Evolutionary conservation across 768 basidiomycete genomes (phyloP).

Genomic region (Thelephora aurantiotincta): DNA sequence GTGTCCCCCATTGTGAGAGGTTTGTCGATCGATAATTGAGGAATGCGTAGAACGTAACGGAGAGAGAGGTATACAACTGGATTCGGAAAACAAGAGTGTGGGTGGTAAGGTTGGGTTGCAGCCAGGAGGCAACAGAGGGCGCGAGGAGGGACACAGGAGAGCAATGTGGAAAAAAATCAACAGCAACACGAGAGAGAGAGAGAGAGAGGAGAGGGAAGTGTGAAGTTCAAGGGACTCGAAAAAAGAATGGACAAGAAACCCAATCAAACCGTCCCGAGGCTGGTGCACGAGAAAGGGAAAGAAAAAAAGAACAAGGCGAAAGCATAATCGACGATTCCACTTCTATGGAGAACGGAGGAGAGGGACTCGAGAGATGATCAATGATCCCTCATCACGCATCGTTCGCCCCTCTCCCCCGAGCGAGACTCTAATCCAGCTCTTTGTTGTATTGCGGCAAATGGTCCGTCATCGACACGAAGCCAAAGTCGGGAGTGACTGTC

Average conservation of each 20-base stretch:
- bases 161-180: background rate
- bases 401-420: background rate
- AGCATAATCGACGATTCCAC: no score
- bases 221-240: background rate
- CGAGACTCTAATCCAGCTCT: background rate
- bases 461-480: conserved; percentile 72
- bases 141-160: no score
- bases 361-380: background rate
- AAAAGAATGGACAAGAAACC: background rate
- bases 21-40: no score
- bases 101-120: no score
- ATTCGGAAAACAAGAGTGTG: no score
- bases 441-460: conserved; percentile 32
- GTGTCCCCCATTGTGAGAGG: no score
- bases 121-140: no score
- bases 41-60: no score
- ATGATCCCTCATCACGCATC: no score
- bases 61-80: no score
- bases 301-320: no score
- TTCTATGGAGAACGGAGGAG: background rate
- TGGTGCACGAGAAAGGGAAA: no score
- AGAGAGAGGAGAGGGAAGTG: background rate
- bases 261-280: background rate
- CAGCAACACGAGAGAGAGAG: background rate
- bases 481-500: conserved; percentile 75